phyloP scores from a whole-genome alignment of 768 basidiomycete genomes.

The Boletus bicolor region DNA sequence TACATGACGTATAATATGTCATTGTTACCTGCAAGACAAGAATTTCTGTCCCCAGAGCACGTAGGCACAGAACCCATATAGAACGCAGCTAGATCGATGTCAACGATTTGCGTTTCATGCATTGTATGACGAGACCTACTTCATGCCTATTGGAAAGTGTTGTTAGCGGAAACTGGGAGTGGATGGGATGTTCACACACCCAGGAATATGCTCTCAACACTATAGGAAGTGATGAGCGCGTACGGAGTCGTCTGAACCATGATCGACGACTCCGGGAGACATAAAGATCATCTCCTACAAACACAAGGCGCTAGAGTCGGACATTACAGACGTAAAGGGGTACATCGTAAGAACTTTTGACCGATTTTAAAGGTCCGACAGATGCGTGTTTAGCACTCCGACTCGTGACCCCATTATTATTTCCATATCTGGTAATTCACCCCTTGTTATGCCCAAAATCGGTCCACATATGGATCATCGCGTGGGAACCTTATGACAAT shows the following conservation, averaged over 20 bases:
- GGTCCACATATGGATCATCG: too few relatives aligned
- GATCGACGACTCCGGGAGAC: neutral
- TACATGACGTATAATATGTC: neutral
- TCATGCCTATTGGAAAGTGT: conserved; percentile 8
- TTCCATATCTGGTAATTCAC: too few relatives aligned
- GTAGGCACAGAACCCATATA: conserved; percentile 15
- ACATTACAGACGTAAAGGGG: neutral
- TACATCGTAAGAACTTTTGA: too few relatives aligned
- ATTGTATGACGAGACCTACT: conserved; percentile 3
- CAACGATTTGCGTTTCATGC: neutral
- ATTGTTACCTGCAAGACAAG: conserved; percentile 5
- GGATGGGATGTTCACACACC: conserved; percentile 9
- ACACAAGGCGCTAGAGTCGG: neutral
- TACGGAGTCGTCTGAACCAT: conserved; percentile 5
- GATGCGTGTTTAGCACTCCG: too few relatives aligned
- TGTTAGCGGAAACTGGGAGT: neutral
- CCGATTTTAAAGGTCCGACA: too few relatives aligned
- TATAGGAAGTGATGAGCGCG: conserved; percentile 3
- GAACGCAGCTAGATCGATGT: conserved; percentile 10
- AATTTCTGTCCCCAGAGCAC: conserved; percentile 12
- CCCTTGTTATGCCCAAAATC: too few relatives aligned
- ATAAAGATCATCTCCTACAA: neutral
- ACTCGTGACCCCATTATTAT: too few relatives aligned
- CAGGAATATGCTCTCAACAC: conserved; percentile 15
- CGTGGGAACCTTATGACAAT: too few relatives aligned